These are phyloP conservation scores for Neurospora sp. DNA, from an alignment of 495 filamentous ascomycete genomes.

Conservation along the genomic window DNA sequence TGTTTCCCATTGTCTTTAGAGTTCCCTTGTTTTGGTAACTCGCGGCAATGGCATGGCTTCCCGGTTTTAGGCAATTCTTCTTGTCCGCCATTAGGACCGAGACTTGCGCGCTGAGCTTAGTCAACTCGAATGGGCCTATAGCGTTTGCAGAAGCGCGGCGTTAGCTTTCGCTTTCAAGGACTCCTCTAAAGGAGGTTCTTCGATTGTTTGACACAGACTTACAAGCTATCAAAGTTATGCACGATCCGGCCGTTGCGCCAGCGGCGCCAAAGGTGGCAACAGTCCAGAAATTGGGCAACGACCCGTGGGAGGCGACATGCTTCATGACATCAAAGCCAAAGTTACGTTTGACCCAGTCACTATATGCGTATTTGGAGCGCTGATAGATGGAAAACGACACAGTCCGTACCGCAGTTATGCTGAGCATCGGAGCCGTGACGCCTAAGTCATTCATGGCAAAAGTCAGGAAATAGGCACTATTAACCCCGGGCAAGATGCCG, in stretches of 20 bases:
- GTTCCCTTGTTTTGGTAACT: constrained; percentile 76
- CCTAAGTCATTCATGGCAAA: constrained; percentile 33
- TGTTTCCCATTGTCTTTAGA: constrained; percentile 65
- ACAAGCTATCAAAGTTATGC: constrained; percentile 82
- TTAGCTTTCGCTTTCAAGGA: background rate
- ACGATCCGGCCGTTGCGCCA: constrained; percentile 68
- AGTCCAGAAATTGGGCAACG: constrained; percentile 57
- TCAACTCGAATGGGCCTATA: constrained; percentile 83
- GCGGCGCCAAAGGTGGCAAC: constrained; percentile 66
- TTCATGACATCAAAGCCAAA: constrained; percentile 61
- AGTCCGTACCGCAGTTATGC: constrained; percentile 81
- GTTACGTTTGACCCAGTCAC: constrained; percentile 50
- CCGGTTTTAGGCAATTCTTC: constrained; percentile 38
- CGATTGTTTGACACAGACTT: constrained; percentile 24
- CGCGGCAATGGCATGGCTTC: constrained; percentile 48
- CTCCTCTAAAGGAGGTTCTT: background rate
- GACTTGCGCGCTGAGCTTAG: constrained; percentile 82
- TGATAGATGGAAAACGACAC: constrained; percentile 93
- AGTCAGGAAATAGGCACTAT: background rate
- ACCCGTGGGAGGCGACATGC: constrained; percentile 59
- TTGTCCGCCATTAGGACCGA: constrained; percentile 74
- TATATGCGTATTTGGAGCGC: constrained; percentile 66
- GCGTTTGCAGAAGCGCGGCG: background rate
- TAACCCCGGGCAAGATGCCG: background rate
- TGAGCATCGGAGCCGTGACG: constrained; percentile 68